Evolutionary conservation across 2,329 filamentous ascomycete species (phyloP).

Genomic region (Alternaria gansuensis): DNA sequence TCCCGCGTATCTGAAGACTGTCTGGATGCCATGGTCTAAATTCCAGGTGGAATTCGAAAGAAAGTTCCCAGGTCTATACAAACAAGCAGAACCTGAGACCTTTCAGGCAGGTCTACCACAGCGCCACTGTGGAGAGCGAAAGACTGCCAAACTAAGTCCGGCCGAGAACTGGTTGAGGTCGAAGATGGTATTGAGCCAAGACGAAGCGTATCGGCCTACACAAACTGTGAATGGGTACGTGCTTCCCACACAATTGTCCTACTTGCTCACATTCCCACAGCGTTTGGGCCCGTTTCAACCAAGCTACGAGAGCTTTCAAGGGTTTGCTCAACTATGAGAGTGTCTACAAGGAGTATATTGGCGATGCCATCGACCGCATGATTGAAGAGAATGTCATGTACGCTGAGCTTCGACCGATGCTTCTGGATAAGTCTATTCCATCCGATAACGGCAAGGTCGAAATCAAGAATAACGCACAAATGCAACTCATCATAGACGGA

Average conservation of each 20-base stretch:
- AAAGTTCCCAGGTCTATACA: slow-evolving; percentile 32
- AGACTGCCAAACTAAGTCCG: slow-evolving; percentile 23
- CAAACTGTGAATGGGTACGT: slow-evolving; percentile 64
- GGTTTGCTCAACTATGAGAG: slow-evolving; percentile 73
- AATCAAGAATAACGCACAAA: slow-evolving; percentile 67
- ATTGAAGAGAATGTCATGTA: slow-evolving; percentile 73
- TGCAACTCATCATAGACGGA: slow-evolving; percentile 60
- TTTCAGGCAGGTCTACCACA: slow-evolving; percentile 15
- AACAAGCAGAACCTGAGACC: slow-evolving; percentile 14
- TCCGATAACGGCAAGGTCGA: slow-evolving; percentile 63
- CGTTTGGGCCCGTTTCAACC: slow-evolving; percentile 70
- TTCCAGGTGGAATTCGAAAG: slow-evolving; percentile 56
- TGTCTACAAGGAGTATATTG: slow-evolving; percentile 69
- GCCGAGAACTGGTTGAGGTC: slow-evolving; percentile 65
- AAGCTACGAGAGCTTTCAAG: slow-evolving; percentile 75
- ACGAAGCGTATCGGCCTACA: slow-evolving; percentile 65
- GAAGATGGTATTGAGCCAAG: slow-evolving; percentile 70
- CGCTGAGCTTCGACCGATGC: slow-evolving; percentile 74
- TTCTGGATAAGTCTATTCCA: slow-evolving; percentile 71
- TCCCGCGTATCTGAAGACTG: not conserved
- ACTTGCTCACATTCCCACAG: slow-evolving; percentile 38
- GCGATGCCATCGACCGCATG: slow-evolving; percentile 67
- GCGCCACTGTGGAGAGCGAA: slow-evolving; percentile 29
- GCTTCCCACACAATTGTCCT: not conserved
- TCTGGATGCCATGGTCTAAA: slow-evolving; percentile 58